These are phyloP conservation scores for Tarenaya hassleriana DNA, from an alignment of 345 rosid genomes.

Conservation along the genomic window DNA sequence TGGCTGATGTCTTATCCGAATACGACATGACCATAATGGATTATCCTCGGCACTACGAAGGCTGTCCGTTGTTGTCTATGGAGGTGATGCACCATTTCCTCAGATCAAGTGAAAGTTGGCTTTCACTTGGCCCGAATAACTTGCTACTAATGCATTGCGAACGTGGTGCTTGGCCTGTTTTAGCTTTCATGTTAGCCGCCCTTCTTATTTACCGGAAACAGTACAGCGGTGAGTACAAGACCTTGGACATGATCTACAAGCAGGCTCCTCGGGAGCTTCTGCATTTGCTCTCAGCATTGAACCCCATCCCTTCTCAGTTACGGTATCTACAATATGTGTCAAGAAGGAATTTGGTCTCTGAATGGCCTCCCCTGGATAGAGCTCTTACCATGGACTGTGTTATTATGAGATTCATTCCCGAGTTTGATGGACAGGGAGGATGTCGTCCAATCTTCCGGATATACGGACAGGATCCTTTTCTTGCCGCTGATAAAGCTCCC, in stretches of 20 bases:
- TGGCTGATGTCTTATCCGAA: slow-evolving; percentile 55
- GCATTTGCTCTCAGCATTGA: slow-evolving; percentile 63
- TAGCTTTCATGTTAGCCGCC: slow-evolving; percentile 82
- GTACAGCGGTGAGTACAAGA: slow-evolving; percentile 76
- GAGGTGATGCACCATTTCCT: slow-evolving; percentile 89
- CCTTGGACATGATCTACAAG: slow-evolving; percentile 85
- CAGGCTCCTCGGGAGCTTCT: slow-evolving; percentile 90
- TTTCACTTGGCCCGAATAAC: slow-evolving; percentile 71
- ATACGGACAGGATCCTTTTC: slow-evolving; percentile 81
- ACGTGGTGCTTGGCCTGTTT: slow-evolving; percentile 78
- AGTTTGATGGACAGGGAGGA: slow-evolving; percentile 68
- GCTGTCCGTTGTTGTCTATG: slow-evolving; percentile 75
- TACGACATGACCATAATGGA: slow-evolving; percentile 88
- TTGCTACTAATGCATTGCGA: slow-evolving; percentile 86
- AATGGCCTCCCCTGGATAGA: slow-evolving; percentile 95
- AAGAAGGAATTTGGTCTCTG: slow-evolving; percentile 74
- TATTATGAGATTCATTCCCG: slow-evolving; percentile 69
- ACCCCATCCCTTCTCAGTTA: slow-evolving; percentile 83
- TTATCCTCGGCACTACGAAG: slow-evolving; percentile 91
- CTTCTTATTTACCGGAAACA: slow-evolving; percentile 78
- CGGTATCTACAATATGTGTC: slow-evolving; percentile 86
- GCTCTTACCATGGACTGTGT: slow-evolving; percentile 85
- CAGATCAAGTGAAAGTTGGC: slow-evolving; percentile 95
- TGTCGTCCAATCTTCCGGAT: slow-evolving; percentile 79
- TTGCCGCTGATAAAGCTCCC: slow-evolving; percentile 47